phyloP scores from a whole-genome alignment of 2,329 filamentous ascomycete genomes.

The Aureobasidium sp. region DNA sequence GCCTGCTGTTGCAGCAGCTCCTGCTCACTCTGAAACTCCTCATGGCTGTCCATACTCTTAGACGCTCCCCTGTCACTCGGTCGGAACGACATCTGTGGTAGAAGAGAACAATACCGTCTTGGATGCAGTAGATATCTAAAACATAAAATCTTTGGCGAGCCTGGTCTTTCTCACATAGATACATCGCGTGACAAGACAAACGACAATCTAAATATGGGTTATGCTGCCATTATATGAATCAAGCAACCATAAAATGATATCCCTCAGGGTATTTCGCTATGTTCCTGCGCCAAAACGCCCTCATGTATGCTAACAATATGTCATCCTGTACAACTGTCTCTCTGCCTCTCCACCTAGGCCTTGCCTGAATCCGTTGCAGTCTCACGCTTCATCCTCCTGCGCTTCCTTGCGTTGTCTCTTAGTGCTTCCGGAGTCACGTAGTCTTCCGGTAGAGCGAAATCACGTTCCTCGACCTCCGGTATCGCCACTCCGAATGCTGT shows the following conservation, averaged over 20 bases:
- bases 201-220: background rate
- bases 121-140: no score
- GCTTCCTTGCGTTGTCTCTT: conserved; percentile 52
- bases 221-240: background rate
- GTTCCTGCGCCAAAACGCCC: conserved; percentile 2
- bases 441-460: conserved; percentile 68
- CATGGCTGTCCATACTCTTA: background rate
- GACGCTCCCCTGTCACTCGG: background rate
- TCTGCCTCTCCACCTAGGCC: conserved; percentile 9
- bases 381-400: conserved; percentile 51
- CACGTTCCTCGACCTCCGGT: conserved; percentile 59
- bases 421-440: conserved; percentile 41
- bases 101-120: background rate
- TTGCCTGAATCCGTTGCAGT: conserved; percentile 25
- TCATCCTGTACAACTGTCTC: conserved; percentile 4
- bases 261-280: conserved; percentile 8
- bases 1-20: background rate
- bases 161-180: background rate
- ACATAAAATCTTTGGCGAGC: no score
- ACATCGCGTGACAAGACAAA: background rate
- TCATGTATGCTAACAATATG: conserved; percentile 4
- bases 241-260: background rate
- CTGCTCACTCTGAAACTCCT: background rate
- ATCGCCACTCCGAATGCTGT: conserved; percentile 76
- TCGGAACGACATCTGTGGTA: background rate